Conservation (phyloP, 1,284 basidiomycete genomes). For the Ustilago xerochloae region DNA sequence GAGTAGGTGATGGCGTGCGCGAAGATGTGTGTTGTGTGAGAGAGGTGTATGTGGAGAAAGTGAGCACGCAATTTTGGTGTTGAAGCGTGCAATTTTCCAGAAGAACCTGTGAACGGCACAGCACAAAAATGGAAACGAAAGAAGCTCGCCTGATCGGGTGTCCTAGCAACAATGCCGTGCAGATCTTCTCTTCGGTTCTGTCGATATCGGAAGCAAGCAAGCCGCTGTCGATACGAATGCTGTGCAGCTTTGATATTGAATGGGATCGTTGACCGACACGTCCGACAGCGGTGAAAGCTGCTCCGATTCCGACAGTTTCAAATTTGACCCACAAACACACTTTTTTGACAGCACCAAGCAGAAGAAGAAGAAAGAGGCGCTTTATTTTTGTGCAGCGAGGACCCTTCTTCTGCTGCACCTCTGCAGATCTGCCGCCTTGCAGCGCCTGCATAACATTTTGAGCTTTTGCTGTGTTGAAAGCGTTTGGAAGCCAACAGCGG, state of each 20-base stretch:
- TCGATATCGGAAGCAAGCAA: background rate
- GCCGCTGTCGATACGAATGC: background rate
- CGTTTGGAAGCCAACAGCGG: no score
- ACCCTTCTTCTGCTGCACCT: conserved; percentile 22
- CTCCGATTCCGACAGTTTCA: background rate
- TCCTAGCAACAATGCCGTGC: background rate
- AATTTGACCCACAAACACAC: background rate
- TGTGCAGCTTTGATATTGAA: background rate
- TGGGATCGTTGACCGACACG: background rate
- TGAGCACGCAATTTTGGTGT: conserved; percentile 26
- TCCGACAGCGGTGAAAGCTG: conserved; percentile 4
- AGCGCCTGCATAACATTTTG: conserved; percentile 5
- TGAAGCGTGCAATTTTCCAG: conserved; percentile 13
- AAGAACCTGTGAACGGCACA: background rate
- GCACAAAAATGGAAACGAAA: background rate
- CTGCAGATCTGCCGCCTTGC: conserved; percentile 6
- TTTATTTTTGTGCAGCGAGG: background rate
- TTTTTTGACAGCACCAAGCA: no score
- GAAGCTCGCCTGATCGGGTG: background rate
- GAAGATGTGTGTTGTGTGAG: background rate
- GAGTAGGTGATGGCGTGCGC: conserved; percentile 3
- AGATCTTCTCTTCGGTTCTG: background rate
- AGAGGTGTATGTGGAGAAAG: conserved; percentile 3
- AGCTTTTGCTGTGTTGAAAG: conserved; percentile 6
- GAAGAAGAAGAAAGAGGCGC: background rate